phyloP scores from a whole-genome alignment of 1,139 yeast genomes.

The Geotrichum restrictum region DNA sequence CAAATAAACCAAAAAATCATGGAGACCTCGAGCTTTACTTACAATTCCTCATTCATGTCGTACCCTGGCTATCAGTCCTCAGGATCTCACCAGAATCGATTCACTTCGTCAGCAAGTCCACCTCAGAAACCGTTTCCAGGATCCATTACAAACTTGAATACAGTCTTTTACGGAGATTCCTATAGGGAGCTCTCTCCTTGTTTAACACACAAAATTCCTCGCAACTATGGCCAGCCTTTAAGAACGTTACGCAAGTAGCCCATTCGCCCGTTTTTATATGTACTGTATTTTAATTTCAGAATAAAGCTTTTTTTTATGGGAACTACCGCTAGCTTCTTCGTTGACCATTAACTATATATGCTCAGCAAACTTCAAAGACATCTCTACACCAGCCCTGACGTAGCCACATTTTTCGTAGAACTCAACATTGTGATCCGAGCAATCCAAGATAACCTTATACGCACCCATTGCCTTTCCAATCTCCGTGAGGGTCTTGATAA shows the following conservation, averaged over 20 bases:
- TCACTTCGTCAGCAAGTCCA: conserved; percentile 1
- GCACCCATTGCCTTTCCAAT: conserved; percentile 63
- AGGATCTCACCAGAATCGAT: too few relatives aligned
- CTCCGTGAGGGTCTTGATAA: conserved; percentile 60
- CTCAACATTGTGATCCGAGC: conserved; percentile 72
- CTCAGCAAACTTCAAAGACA: conserved; percentile 43
- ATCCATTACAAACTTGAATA: conserved; percentile 2
- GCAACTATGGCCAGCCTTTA: not conserved
- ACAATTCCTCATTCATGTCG: not conserved
- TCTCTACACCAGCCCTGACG: conserved; percentile 57
- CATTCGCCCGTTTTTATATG: not conserved
- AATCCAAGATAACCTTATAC: conserved; percentile 86
- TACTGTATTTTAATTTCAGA: not conserved
- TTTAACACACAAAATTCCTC: conserved; percentile 5
- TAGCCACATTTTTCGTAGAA: conserved; percentile 88
- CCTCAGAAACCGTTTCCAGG: not conserved
- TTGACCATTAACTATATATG: too few relatives aligned
- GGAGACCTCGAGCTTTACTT: not conserved
- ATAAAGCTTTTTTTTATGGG: not conserved
- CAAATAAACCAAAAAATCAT: not conserved
- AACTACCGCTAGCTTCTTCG: not conserved
- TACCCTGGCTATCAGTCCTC: not conserved
- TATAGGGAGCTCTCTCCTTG: conserved; percentile 5
- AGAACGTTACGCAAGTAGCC: not conserved
- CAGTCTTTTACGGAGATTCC: conserved; percentile 9